These are phyloP conservation scores for Sporothrix pallida DNA, from an alignment of 2,329 filamentous ascomycete genomes.

Conservation along the genomic window DNA sequence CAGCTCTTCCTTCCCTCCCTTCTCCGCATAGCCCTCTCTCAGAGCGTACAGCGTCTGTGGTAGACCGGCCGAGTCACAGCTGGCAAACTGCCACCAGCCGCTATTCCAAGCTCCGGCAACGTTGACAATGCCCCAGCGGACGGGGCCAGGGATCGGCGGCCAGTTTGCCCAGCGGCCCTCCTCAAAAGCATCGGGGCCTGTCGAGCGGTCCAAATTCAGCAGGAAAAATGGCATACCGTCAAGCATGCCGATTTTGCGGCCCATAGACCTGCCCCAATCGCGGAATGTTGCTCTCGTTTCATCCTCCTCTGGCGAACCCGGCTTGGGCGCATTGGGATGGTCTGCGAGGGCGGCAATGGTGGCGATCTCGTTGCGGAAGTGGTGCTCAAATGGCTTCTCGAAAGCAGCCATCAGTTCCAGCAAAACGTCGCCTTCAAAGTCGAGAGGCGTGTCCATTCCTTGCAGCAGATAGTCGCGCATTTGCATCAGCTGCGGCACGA, in stretches of 20 bases:
- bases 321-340: slow-evolving; percentile 58
- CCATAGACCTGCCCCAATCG: slow-evolving; percentile 66
- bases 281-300: slow-evolving; percentile 60
- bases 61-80: slow-evolving; percentile 60
- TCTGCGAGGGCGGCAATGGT: slow-evolving; percentile 57
- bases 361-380: slow-evolving; percentile 62
- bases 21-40: slow-evolving; percentile 33
- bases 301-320: slow-evolving; percentile 53
- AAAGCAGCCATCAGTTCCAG: slow-evolving; percentile 58
- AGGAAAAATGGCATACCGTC: slow-evolving; percentile 70
- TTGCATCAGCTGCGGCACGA: slow-evolving; percentile 57
- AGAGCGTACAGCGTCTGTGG: slow-evolving; percentile 62
- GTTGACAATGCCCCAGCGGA: slow-evolving; percentile 66
- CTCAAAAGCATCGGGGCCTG: slow-evolving; percentile 50
- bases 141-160: slow-evolving; percentile 67
- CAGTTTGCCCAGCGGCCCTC: slow-evolving; percentile 65
- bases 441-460: slow-evolving; percentile 49
- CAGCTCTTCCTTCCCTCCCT: slow-evolving; percentile 30
- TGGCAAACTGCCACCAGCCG: slow-evolving; percentile 69
- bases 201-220: slow-evolving; percentile 64
- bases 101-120: slow-evolving; percentile 62
- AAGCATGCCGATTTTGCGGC: slow-evolving; percentile 63
- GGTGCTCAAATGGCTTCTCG: slow-evolving; percentile 56
- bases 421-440: slow-evolving; percentile 54
- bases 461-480: slow-evolving; percentile 59